Evolutionary conservation across 2,329 filamentous ascomycete genomes (phyloP).

Genomic region (Pseudofabraea citricarpa): DNA sequence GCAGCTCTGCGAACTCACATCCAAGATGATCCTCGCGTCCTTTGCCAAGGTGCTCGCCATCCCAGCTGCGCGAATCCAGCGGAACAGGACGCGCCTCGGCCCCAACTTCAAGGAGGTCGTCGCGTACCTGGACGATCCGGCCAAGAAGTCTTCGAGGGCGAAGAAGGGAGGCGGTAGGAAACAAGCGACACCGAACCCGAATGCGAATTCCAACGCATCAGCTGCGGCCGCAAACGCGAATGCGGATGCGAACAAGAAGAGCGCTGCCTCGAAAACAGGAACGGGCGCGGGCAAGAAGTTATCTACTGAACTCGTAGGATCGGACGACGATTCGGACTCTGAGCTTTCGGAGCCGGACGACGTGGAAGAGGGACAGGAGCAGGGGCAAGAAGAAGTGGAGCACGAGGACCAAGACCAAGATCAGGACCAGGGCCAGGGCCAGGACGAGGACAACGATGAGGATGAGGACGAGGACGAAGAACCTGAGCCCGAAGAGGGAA

Average conservation of each 20-base stretch:
- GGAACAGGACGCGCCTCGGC: conserved; percentile 78
- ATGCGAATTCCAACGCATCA: too few relatives aligned
- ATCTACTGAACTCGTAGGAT: too few relatives aligned
- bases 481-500: conserved; percentile 52
- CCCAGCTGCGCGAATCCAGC: conserved; percentile 59
- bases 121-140: conserved; percentile 67
- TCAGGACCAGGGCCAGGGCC: conserved; percentile 10
- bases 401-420: too few relatives aligned
- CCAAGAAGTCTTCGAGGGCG: conserved; percentile 34
- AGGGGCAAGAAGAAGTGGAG: too few relatives aligned
- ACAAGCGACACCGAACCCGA: too few relatives aligned
- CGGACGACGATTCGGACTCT: too few relatives aligned
- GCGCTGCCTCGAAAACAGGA: too few relatives aligned
- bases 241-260: too few relatives aligned
- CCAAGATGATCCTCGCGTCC: conserved; percentile 78
- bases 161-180: conserved; percentile 36
- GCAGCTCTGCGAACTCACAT: conserved; percentile 77
- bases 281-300: too few relatives aligned
- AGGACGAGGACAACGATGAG: conserved; percentile 22
- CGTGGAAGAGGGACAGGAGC: too few relatives aligned
- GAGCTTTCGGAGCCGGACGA: too few relatives aligned
- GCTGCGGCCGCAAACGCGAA: too few relatives aligned
- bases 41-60: conserved; percentile 70
- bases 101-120: conserved; percentile 82
- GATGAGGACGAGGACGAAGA: conserved; percentile 26